Conservation (phyloP, 306 rosid species). For the Chamaecrista fasciculata region DNA sequence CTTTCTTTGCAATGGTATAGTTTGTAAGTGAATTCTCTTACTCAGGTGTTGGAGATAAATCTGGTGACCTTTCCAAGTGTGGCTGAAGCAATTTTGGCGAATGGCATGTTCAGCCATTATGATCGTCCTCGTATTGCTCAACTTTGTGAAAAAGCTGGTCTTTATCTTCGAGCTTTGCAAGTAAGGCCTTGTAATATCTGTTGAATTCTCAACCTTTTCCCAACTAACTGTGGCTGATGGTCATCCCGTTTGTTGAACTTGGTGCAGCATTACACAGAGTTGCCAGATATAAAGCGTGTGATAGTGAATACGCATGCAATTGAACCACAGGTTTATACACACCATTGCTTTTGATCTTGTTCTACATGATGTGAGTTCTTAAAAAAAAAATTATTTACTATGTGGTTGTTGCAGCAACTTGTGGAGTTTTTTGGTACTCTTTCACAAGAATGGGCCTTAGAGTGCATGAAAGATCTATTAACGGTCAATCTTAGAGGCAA, state of each 20-base stretch:
- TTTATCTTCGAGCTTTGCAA: constrained; percentile 91
- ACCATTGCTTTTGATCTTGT: constrained; percentile 23
- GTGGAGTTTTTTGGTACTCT: constrained; percentile 96
- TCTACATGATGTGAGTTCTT: background rate
- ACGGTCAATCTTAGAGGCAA: constrained; percentile 95
- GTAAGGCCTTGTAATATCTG: constrained; percentile 47
- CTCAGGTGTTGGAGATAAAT: constrained; percentile 94
- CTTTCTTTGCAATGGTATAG: constrained; percentile 22
- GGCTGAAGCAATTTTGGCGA: constrained; percentile 97
- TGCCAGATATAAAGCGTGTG: constrained; percentile 93
- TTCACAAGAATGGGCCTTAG: constrained; percentile 94
- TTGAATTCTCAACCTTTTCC: constrained; percentile 13
- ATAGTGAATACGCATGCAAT: constrained; percentile 99
- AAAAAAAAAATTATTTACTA: constrained; percentile 16
- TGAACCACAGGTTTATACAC: constrained; percentile 87
- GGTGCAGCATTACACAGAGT: constrained; percentile 97
- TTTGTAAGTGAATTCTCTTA: constrained; percentile 27
- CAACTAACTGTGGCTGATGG: constrained; percentile 11
- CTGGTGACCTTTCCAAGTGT: constrained; percentile 97
- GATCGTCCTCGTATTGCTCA: constrained; percentile 98
- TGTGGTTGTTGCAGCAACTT: constrained; percentile 63
- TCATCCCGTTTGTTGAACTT: constrained; percentile 18
- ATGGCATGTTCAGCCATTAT: constrained; percentile 99
- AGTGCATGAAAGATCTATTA: constrained; percentile 97
- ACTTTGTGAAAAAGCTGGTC: constrained; percentile 98